Conservation (phyloP, 2,329 filamentous ascomycete genomes). For the Amylocarpus encephaloides region DNA sequence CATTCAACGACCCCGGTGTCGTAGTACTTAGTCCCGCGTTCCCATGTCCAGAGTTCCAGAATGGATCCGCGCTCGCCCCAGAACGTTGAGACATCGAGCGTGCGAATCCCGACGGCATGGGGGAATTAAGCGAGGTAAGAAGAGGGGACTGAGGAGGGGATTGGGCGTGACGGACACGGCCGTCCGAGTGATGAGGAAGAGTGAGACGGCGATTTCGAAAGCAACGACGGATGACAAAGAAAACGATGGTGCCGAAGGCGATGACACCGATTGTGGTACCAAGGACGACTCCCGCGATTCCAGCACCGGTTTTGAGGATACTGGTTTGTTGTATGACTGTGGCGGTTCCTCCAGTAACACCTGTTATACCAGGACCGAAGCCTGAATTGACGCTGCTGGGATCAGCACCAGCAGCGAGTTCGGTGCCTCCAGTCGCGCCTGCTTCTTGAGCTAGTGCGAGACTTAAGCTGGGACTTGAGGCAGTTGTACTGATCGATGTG, state of each 20-base stretch:
- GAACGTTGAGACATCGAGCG: constrained; percentile 13
- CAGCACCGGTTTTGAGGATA: not conserved
- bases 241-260: constrained; percentile 11
- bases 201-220: constrained; percentile 14
- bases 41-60: constrained; percentile 5
- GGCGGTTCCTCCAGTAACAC: not conserved
- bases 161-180: constrained; percentile 6
- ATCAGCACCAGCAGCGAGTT: not conserved
- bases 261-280: constrained; percentile 12
- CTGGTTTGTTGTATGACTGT: not conserved
- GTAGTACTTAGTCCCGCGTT: not conserved
- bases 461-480: no score
- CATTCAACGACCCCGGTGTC: not conserved
- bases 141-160: constrained; percentile 15
- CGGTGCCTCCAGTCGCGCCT: no score
- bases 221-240: constrained; percentile 14
- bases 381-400: not conserved
- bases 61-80: constrained; percentile 2
- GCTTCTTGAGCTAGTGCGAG: no score
- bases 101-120: constrained; percentile 12
- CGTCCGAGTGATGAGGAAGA: not conserved
- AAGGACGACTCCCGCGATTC: constrained; percentile 5
- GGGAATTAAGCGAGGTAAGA: constrained; percentile 6
- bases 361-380: not conserved
- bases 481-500: not conserved